Evolutionary conservation across 352 stramenopile species (phyloP).

Genomic region (Pythium insidiosum): DNA sequence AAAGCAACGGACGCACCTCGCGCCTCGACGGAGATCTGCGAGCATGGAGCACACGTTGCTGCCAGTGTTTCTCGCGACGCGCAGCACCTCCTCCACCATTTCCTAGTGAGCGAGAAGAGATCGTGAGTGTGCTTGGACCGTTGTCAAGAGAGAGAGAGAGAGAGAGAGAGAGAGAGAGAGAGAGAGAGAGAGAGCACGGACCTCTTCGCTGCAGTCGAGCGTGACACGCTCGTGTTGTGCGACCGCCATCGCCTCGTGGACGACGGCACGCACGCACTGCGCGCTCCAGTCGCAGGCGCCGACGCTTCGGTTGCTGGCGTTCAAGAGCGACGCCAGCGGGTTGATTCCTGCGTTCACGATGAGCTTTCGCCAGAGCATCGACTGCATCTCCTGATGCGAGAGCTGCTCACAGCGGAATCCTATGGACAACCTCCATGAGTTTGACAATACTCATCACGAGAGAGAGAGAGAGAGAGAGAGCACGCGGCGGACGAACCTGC

Average conservation of each 20-base stretch:
- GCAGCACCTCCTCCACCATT: constrained; percentile 42
- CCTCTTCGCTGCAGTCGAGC: constrained; percentile 29
- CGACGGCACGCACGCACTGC: constrained; percentile 34
- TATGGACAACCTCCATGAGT: constrained; percentile 4
- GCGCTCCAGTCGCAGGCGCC: constrained; percentile 32
- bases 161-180: not conserved
- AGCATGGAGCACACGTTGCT: constrained; percentile 74
- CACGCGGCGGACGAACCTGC: not conserved
- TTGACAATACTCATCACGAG: not conserved
- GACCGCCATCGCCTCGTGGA: constrained; percentile 46
- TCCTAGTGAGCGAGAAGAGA: constrained; percentile 16
- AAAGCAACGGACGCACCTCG: constrained; percentile 19
- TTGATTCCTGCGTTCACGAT: constrained; percentile 82
- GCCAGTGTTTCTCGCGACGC: constrained; percentile 38
- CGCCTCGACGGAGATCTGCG: constrained; percentile 51
- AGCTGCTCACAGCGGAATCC: constrained; percentile 37
- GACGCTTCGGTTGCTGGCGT: constrained; percentile 46
- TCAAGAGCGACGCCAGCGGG: constrained; percentile 49
- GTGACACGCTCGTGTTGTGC: constrained; percentile 33
- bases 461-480: too few relatives aligned
- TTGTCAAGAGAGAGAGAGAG: not conserved
- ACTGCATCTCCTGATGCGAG: constrained; percentile 33
- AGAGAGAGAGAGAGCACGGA: constrained; percentile 9
- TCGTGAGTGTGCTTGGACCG: not conserved
- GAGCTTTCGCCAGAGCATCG: constrained; percentile 67